These are phyloP conservation scores for Pyricularia pennisetigena DNA, from an alignment of 2,329 filamentous ascomycete genomes.

Conservation along the genomic window DNA sequence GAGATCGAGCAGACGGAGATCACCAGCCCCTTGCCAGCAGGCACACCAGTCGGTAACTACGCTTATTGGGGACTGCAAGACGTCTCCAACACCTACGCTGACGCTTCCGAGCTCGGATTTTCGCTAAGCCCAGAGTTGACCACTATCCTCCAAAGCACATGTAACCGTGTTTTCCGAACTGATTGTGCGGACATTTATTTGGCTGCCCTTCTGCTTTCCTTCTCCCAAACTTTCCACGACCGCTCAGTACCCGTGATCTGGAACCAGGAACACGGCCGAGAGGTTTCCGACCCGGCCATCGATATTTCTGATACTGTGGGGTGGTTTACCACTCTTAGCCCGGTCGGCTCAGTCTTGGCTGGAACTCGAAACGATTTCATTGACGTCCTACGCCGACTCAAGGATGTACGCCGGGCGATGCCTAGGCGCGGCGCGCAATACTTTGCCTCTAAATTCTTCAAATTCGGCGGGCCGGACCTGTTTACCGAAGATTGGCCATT, in stretches of 20 bases:
- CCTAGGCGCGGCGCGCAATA: conserved; percentile 35
- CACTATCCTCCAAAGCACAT: conserved; percentile 28
- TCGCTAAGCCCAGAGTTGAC: conserved; percentile 30
- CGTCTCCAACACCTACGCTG: conserved; percentile 33
- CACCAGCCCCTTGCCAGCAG: conserved; percentile 24
- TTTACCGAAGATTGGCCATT: conserved; percentile 34
- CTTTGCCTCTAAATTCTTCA: conserved; percentile 35
- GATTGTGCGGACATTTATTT: conserved; percentile 44
- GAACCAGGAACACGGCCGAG: conserved; percentile 41
- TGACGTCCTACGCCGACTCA: conserved; percentile 39
- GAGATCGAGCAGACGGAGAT: conserved; percentile 21
- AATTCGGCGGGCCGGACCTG: conserved; percentile 18
- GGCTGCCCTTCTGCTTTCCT: conserved; percentile 43
- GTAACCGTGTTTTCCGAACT: conserved; percentile 36
- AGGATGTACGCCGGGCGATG: conserved; percentile 37
- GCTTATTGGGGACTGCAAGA: conserved; percentile 37
- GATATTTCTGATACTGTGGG: conserved; percentile 48
- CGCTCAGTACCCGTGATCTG: conserved; percentile 40
- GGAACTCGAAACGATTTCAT: conserved; percentile 34
- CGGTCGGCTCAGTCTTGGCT: conserved; percentile 33
- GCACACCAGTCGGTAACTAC: conserved; percentile 27
- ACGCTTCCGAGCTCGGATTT: conserved; percentile 31
- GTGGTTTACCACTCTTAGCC: conserved; percentile 50
- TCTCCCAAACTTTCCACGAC: conserved; percentile 43
- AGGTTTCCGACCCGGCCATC: conserved; percentile 30